phyloP scores from a whole-genome alignment of 2,329 filamentous ascomycete species.

The Fusarium multiceps region DNA sequence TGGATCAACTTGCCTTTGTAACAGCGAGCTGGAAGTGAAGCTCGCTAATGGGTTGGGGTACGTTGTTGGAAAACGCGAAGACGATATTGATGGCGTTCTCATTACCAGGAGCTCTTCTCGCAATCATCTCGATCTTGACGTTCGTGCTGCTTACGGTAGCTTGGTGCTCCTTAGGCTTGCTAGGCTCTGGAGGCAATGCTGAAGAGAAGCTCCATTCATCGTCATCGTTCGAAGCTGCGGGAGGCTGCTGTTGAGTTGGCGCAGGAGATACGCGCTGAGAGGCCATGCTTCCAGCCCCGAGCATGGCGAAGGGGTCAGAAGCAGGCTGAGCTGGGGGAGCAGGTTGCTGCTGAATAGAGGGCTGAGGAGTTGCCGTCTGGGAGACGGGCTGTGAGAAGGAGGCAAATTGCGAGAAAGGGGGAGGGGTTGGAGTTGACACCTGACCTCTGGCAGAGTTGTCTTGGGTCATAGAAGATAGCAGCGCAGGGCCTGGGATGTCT shows the following conservation, averaged over 20 bases:
- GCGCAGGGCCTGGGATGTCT: slow-evolving; percentile 73
- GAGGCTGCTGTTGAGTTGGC: slow-evolving; percentile 41
- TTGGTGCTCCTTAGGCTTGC: slow-evolving; percentile 70
- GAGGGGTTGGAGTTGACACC: slow-evolving; percentile 57
- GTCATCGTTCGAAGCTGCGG: slow-evolving; percentile 67
- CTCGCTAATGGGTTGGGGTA: slow-evolving; percentile 75
- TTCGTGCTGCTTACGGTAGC: slow-evolving; percentile 75
- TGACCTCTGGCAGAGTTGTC: slow-evolving; percentile 66
- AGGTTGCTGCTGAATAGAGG: slow-evolving; percentile 59
- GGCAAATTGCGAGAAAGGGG: slow-evolving; percentile 65
- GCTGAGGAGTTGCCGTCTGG: slow-evolving; percentile 65
- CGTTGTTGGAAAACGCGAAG: slow-evolving; percentile 87
- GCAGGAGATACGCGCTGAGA: slow-evolving; percentile 46
- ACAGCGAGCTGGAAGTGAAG: slow-evolving; percentile 93
- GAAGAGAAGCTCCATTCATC: slow-evolving; percentile 97
- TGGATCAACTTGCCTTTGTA: slow-evolving; percentile 76
- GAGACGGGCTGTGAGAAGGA: slow-evolving; percentile 66
- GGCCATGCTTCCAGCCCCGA: slow-evolving; percentile 49
- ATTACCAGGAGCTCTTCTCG: slow-evolving; percentile 67
- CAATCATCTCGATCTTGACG: slow-evolving; percentile 79
- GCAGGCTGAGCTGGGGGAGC: slow-evolving; percentile 57
- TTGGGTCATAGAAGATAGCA: slow-evolving; percentile 73
- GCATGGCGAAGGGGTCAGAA: slow-evolving; percentile 65
- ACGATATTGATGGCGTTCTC: slow-evolving; percentile 73
- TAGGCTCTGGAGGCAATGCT: slow-evolving; percentile 73